phyloP scores from a whole-genome alignment of 1,284 basidiomycete genomes.

The Cutaneotrichosporon mucoides region DNA sequence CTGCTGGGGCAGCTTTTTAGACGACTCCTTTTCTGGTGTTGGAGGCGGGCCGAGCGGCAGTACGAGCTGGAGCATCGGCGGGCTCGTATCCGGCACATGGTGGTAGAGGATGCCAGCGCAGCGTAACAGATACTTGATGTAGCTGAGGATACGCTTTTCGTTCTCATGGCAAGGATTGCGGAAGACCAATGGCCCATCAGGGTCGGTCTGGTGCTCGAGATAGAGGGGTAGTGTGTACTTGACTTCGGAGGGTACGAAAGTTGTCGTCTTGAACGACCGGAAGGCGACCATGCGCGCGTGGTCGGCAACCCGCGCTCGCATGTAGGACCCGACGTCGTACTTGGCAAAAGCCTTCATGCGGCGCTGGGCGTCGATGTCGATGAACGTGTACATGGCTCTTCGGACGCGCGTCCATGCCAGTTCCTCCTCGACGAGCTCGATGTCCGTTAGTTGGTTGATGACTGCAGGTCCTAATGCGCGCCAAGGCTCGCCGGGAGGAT shows the following conservation, averaged over 20 bases:
- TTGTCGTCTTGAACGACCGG: constrained; percentile 53
- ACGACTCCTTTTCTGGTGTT: background rate
- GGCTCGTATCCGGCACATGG: constrained; percentile 28
- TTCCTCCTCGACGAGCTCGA: constrained; percentile 25
- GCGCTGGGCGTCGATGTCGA: constrained; percentile 51
- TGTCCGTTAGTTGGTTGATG: constrained; percentile 13
- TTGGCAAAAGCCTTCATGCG: constrained; percentile 52
- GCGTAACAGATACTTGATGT: constrained; percentile 54
- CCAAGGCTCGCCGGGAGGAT: constrained; percentile 38
- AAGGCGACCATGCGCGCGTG: constrained; percentile 14
- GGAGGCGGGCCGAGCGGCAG: constrained; percentile 21
- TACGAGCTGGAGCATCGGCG: constrained; percentile 32
- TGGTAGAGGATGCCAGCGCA: constrained; percentile 56
- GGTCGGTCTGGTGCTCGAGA: constrained; percentile 9
- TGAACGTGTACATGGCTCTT: constrained; percentile 48
- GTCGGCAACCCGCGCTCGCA: constrained; percentile 23
- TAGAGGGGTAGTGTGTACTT: constrained; percentile 52
- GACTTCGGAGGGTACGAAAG: constrained; percentile 50
- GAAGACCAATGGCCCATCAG: constrained; percentile 30
- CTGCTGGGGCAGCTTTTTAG: background rate
- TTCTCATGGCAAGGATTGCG: constrained; percentile 45
- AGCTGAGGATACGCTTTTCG: constrained; percentile 45
- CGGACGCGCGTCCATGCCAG: constrained; percentile 46
- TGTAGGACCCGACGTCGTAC: constrained; percentile 39
- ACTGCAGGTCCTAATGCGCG: constrained; percentile 7